Percentiles rank a stretch among this genome's conserved stretches.
phyloP scores from a whole-genome alignment of 2,329 filamentous ascomycete species.

The Neofusicoccum kwambonambiense region DNA sequence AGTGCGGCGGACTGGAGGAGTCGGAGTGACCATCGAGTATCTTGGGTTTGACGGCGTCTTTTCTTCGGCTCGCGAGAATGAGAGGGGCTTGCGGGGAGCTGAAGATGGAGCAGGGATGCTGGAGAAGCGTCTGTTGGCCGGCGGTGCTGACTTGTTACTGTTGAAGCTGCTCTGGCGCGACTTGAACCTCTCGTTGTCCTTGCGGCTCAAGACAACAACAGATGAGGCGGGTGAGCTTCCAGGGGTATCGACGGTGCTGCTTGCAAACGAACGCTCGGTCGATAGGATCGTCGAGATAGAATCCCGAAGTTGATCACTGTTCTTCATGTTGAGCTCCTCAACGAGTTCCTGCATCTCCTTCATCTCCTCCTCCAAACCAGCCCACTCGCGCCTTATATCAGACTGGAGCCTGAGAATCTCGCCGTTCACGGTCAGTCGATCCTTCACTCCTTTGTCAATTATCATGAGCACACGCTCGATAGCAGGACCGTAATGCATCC shows the following conservation, averaged over 20 bases:
- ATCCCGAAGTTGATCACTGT: conserved; percentile 77
- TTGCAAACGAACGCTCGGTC: conserved; percentile 70
- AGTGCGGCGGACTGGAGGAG: conserved; percentile 1
- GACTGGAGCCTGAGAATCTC: conserved; percentile 84
- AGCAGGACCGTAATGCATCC: conserved; percentile 87
- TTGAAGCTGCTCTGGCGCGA: conserved; percentile 48
- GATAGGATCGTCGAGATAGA: conserved; percentile 91
- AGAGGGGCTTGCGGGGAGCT: conserved; percentile 25
- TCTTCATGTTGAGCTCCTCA: conserved; percentile 64
- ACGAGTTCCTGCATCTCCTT: conserved; percentile 71
- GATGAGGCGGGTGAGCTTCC: conserved; percentile 66
- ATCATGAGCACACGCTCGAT: conserved; percentile 89
- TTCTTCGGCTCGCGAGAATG: conserved; percentile 24
- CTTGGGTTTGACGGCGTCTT: conserved; percentile 22
- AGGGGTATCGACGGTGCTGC: conserved; percentile 64
- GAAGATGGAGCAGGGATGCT: conserved; percentile 42
- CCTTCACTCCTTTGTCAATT: conserved; percentile 92
- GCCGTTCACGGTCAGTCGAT: conserved; percentile 93
- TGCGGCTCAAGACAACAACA: conserved; percentile 56
- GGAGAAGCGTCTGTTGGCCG: conserved; percentile 48
- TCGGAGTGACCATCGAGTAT: conserved; percentile 13
- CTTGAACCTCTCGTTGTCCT: conserved; percentile 49
- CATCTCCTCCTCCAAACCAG: conserved; percentile 72
- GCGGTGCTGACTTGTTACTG: conserved; percentile 40
- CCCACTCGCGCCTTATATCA: conserved; percentile 82